Percentiles rank a stretch among this genome's conserved stretches.
These are phyloP conservation scores for Acanthamoeba healyi DNA, from an alignment of 208 protist genomes.

Conservation along the genomic window DNA sequence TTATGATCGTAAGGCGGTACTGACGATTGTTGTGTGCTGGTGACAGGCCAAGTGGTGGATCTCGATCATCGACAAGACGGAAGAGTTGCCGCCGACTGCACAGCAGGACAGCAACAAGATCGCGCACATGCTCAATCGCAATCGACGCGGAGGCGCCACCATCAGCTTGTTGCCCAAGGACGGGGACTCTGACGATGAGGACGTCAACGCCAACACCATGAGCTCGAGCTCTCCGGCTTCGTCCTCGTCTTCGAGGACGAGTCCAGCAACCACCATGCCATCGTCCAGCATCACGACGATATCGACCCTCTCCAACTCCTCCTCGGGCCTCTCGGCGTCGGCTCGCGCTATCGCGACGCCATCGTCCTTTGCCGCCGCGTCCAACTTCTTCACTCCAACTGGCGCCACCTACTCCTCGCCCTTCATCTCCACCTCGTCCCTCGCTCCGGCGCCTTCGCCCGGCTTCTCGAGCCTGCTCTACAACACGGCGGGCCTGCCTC, in stretches of 20 bases:
- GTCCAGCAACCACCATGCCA: neutral
- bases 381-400: neutral
- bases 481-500: neutral
- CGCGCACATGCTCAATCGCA: conserved; percentile 11
- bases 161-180: conserved; percentile 13
- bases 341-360: neutral
- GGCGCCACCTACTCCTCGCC: neutral
- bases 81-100: neutral
- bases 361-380: neutral
- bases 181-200: neutral
- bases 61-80: conserved; percentile 27
- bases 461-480: conserved; percentile 1
- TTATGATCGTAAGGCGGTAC: neutral
- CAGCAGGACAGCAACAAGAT: conserved; percentile 37
- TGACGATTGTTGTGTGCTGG: neutral
- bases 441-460: neutral
- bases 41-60: conserved; percentile 44
- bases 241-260: no score
- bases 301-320: neutral
- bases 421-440: neutral
- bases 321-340: neutral
- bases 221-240: neutral
- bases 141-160: neutral
- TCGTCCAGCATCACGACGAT: neutral
- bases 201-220: neutral